Percentiles rank a stretch among this genome's conserved stretches.
Evolutionary conservation across 2,329 filamentous ascomycete genomes (phyloP).

Genomic region (Neopestalotiopsis clavispora): DNA sequence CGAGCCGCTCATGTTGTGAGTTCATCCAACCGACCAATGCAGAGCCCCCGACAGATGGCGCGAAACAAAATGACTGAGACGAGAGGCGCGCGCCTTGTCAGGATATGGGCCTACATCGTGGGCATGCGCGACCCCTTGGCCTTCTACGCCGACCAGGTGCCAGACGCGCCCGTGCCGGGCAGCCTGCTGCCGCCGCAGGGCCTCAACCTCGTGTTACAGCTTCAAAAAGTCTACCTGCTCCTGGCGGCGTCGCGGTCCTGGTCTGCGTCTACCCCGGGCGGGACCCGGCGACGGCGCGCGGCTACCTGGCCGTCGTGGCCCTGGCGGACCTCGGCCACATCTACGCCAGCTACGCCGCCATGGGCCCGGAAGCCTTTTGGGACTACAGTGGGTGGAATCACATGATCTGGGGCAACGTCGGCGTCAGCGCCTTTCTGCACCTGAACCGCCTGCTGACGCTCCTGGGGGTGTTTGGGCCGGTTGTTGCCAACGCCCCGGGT

Average conservation of each 20-base stretch:
- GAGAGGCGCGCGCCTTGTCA: constrained; percentile 17
- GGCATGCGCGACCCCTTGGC: constrained; percentile 29
- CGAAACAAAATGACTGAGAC: neutral
- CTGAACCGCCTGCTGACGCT: constrained; percentile 32
- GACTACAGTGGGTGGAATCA: constrained; percentile 33
- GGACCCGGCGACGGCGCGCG: constrained; percentile 22
- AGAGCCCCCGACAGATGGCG: neutral
- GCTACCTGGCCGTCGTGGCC: constrained; percentile 34
- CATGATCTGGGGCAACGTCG: constrained; percentile 33
- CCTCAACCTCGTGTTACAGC: constrained; percentile 30
- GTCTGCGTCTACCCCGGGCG: constrained; percentile 32
- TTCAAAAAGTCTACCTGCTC: constrained; percentile 37
- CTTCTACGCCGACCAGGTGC: constrained; percentile 35
- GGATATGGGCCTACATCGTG: constrained; percentile 29
- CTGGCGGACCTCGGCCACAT: constrained; percentile 41
- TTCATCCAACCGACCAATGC: constrained; percentile 21
- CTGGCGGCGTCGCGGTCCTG: constrained; percentile 34
- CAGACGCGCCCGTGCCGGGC: constrained; percentile 23
- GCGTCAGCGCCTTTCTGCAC: constrained; percentile 33
- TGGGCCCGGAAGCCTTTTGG: constrained; percentile 33
- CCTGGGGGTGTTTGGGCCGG: constrained; percentile 31
- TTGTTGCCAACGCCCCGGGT: neutral
- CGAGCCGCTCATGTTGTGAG: constrained; percentile 33
- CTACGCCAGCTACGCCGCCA: constrained; percentile 34
- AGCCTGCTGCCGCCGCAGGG: constrained; percentile 25